Conservation (phyloP, 495 filamentous ascomycete species). For the Diplogelasinospora grovesii region DNA sequence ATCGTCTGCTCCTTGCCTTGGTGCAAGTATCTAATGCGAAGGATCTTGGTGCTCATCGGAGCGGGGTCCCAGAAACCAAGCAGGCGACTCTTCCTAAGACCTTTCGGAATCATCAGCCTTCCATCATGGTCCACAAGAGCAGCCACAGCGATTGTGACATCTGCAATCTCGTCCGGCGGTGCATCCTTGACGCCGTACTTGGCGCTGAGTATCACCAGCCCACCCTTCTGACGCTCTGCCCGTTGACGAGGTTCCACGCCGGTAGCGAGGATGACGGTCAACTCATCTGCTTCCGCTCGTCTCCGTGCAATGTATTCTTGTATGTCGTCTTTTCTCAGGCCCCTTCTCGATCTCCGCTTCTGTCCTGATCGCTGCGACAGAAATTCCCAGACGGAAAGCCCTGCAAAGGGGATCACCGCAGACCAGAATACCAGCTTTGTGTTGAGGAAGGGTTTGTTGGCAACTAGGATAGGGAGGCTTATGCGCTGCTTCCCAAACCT, state of each 20-base stretch:
- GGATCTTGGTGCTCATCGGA: constrained; percentile 42
- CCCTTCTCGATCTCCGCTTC: constrained; percentile 29
- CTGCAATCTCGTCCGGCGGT: constrained; percentile 27
- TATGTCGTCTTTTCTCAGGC: constrained; percentile 33
- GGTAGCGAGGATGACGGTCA: constrained; percentile 46
- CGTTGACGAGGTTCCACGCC: constrained; percentile 43
- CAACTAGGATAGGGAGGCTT: constrained; percentile 24
- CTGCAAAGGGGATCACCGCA: constrained; percentile 40
- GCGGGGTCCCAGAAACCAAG: constrained; percentile 54
- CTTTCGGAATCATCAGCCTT: constrained; percentile 15
- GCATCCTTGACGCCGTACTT: constrained; percentile 26
- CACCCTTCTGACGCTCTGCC: constrained; percentile 28
- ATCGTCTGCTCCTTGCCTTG: constrained; percentile 39
- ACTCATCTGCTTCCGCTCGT: constrained; percentile 43
- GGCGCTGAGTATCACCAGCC: constrained; percentile 25
- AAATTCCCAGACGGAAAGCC: constrained; percentile 46
- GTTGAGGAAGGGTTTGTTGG: constrained; percentile 11
- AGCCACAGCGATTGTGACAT: constrained; percentile 27
- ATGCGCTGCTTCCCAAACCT: constrained; percentile 32
- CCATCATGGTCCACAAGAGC: constrained; percentile 21
- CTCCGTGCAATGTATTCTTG: constrained; percentile 38
- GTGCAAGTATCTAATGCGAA: constrained; percentile 49
- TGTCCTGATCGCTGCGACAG: constrained; percentile 38
- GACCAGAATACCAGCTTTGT: constrained; percentile 26
- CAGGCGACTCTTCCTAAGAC: constrained; percentile 38